Base-by-base conservation (phyloP, 139 green algal genomes). In the Chlorella sp. region DNA sequence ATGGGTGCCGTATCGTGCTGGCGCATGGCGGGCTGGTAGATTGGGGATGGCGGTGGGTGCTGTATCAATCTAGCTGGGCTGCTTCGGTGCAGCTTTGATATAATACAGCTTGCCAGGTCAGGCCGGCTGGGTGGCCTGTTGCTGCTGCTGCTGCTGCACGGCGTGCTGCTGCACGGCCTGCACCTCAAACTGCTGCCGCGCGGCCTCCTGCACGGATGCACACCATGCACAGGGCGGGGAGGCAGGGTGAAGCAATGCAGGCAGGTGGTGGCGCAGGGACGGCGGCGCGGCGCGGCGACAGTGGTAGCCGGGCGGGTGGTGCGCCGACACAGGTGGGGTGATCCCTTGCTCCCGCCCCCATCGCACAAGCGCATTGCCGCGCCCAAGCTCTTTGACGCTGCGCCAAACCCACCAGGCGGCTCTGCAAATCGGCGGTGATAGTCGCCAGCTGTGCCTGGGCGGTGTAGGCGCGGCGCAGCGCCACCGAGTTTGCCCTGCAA, bases 161-260 rank as follows among this genome's bases (percentile, higher is more conserved):
- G n/a, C 42, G 57, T 34, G 30, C 34, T 76, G n/a, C 84, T 81
- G 48, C 26, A n/a, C 81, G 48, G 68, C 66, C 40, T 88, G 84
- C 64, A 88, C 84, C 66, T 88, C 84, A 21, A 88, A 34, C 84
- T 81, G 66, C 68, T 88, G 84, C 32, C 84, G 64, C 4, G 68
- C 66, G 1, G 84, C 84, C 66, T 88, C 84, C 84, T 88, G 84
- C 37, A 32, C 4, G 19, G n/a, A n/a, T 19, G 15, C 15, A n/a
- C 19, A 24, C 15, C 42, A 26, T 21, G 34, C 5, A 40, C 30
- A 42, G 75, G 22, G 66, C 66, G 66, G 36, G 0, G 21, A 39
- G 40, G 42, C 11, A 68, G 19, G 39, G 39, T 36, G 77, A 26
- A 28, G 28, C 3, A 19, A 36, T 26, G 40, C 28, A 14, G 9